Percentiles rank a stretch among this genome's conserved stretches.
Conservation (phyloP, 495 filamentous ascomycete genomes). For the Hyaloscypha bicolor region DNA sequence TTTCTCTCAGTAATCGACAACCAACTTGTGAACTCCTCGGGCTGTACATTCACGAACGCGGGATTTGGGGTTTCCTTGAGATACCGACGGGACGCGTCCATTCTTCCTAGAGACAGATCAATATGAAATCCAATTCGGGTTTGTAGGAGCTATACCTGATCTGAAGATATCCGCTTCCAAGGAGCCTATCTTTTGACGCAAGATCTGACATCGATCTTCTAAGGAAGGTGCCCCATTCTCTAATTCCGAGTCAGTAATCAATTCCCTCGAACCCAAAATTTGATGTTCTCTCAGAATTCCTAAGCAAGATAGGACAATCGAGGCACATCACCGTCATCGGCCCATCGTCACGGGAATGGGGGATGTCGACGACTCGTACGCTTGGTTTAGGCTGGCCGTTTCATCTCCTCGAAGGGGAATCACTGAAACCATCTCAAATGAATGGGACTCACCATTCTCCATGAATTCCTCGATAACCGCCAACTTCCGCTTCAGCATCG, state of each 20-base stretch:
- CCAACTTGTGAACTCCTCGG: slow-evolving; percentile 13
- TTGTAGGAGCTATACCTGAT: slow-evolving; percentile 4
- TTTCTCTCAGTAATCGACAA: not conserved
- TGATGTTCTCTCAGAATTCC: not conserved
- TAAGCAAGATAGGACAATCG: not conserved
- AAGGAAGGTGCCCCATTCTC: not conserved
- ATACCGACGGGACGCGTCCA: slow-evolving; percentile 6
- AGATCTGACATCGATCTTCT: slow-evolving; percentile 19
- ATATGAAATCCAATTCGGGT: not conserved
- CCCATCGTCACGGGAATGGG: not conserved
- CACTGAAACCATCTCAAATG: not conserved
- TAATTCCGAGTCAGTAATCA: not conserved
- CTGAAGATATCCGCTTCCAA: slow-evolving; percentile 10
- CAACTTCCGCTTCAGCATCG: slow-evolving; percentile 19
- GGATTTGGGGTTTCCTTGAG: slow-evolving; percentile 8
- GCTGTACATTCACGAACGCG: not conserved
- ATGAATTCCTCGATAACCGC: slow-evolving; percentile 11
- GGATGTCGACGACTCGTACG: not conserved
- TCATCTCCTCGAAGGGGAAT: not conserved
- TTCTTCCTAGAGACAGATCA: slow-evolving; percentile 10
- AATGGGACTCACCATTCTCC: not conserved
- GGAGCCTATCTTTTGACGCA: slow-evolving; percentile 5
- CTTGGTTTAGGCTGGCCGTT: not conserved
- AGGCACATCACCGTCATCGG: not conserved
- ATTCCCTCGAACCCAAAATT: not conserved